Conservation (phyloP, 2,329 filamentous ascomycete genomes). For the Atkinsonella texensis region DNA sequence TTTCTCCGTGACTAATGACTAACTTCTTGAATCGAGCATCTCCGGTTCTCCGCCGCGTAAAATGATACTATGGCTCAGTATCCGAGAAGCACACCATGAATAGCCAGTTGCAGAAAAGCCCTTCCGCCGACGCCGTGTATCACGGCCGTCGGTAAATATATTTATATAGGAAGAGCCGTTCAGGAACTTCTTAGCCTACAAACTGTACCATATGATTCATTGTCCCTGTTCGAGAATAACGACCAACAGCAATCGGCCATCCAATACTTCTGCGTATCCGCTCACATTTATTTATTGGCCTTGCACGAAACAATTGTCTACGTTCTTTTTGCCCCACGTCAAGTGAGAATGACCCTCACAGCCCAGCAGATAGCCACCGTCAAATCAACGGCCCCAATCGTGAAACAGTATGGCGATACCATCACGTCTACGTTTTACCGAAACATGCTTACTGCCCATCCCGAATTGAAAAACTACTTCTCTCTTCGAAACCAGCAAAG, state of each 20-base stretch:
- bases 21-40: not conserved
- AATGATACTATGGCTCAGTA: not conserved
- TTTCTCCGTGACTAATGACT: not conserved
- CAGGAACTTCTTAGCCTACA: not conserved
- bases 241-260: not conserved
- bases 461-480: slow-evolving; percentile 57
- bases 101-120: not conserved
- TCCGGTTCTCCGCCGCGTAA: slow-evolving; percentile 4
- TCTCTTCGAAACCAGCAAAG: slow-evolving; percentile 57
- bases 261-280: not conserved
- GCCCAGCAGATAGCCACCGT: slow-evolving; percentile 55
- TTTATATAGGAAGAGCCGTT: not conserved
- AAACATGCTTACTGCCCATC: slow-evolving; percentile 52
- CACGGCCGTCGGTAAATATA: not conserved
- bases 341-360: slow-evolving; percentile 38
- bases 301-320: not conserved
- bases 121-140: not conserved
- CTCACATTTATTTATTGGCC: not conserved
- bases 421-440: slow-evolving; percentile 66
- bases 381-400: slow-evolving; percentile 64
- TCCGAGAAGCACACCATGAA: not conserved
- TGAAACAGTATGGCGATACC: slow-evolving; percentile 52
- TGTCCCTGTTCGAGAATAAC: too few relatives aligned
- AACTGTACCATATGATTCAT: too few relatives aligned
- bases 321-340: not conserved